Conservation (phyloP, 768 basidiomycete species). For the Fistulinella prunicolor region DNA sequence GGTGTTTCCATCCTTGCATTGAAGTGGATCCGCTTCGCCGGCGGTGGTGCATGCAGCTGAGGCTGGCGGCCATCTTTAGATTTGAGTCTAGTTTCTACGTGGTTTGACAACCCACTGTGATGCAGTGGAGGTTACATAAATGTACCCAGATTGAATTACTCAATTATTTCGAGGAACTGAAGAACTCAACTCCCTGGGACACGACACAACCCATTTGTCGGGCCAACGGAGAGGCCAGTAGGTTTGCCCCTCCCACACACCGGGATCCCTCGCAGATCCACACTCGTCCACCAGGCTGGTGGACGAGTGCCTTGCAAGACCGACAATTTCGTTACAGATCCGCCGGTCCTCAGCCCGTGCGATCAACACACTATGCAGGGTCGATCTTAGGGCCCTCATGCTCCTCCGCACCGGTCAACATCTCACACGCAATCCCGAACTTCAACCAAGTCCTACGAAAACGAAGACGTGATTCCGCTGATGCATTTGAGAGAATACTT, state of each 20-base stretch:
- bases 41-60: background rate
- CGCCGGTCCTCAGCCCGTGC: background rate
- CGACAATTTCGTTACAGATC: background rate
- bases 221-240: conserved; percentile 1
- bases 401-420: background rate
- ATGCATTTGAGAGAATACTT: conserved; percentile 9
- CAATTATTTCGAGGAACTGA: no score
- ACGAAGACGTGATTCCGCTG: conserved; percentile 21
- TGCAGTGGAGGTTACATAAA: no score
- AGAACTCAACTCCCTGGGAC: no score
- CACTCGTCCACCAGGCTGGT: no score
- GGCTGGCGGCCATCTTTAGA: background rate
- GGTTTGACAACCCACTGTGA: no score
- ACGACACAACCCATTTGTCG: background rate
- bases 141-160: no score
- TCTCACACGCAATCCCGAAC: conserved; percentile 19
- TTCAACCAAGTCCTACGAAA: conserved; percentile 17
- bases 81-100: no score
- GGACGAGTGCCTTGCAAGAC: conserved; percentile 26
- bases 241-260: conserved; percentile 8
- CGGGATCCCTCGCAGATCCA: conserved; percentile 18
- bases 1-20: background rate
- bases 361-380: background rate
- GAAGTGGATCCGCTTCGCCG: background rate
- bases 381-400: background rate